Conservation (phyloP, 371 early-diverging fungal genomes). For the Mucor saturninus region DNA sequence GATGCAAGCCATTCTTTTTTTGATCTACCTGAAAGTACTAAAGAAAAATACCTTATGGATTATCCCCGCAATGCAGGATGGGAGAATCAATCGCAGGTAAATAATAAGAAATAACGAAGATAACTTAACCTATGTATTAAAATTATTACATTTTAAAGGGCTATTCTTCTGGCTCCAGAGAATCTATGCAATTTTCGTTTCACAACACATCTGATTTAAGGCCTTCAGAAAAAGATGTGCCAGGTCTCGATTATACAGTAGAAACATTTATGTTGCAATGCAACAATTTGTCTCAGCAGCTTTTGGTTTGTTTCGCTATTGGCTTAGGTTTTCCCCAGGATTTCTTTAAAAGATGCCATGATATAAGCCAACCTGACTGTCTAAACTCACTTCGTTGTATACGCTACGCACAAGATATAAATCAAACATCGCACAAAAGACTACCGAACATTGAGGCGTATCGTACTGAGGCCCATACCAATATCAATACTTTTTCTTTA, state of each 20-base stretch:
- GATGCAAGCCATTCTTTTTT: conserved; percentile 26
- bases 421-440: conserved; percentile 14
- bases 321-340: conserved; percentile 29
- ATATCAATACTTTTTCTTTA: conserved; percentile 29
- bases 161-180: conserved; percentile 27
- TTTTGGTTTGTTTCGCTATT: conserved; percentile 28
- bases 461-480: conserved; percentile 18
- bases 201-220: conserved; percentile 21
- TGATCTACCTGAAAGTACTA: conserved; percentile 24
- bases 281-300: conserved; percentile 27
- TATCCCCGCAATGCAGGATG: conserved; percentile 29
- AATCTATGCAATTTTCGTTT: conserved; percentile 26
- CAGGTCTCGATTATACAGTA: conserved; percentile 20
- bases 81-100: conserved; percentile 32
- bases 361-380: conserved; percentile 29
- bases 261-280: conserved; percentile 26
- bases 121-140: too few species aligned
- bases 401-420: conserved; percentile 22
- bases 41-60: conserved; percentile 29
- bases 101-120: not conserved
- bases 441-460: conserved; percentile 16
- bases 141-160: conserved; percentile 3
- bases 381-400: conserved; percentile 28
- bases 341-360: conserved; percentile 30
- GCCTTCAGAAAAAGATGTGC: conserved; percentile 24